Conservation (phyloP, 2,329 filamentous ascomycete genomes). For the Aspergillus awamori region DNA sequence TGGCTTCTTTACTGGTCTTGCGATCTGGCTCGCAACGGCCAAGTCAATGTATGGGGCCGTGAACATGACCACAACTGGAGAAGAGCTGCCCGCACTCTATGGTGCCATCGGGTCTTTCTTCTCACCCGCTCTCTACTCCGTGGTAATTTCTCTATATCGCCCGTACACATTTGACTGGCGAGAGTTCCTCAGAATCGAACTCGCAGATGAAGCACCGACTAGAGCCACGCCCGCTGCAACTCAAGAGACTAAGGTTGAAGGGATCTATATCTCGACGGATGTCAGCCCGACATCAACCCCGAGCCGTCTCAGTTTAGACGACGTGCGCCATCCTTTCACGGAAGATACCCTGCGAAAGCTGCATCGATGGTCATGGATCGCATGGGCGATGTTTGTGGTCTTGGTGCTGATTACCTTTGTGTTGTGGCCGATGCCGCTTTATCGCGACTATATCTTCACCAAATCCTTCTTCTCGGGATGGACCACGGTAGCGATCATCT, state of each 20-base stretch:
- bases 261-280: background rate
- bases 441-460: slow-evolving; percentile 53
- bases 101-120: slow-evolving; percentile 52
- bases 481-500: slow-evolving; percentile 50
- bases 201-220: slow-evolving; percentile 41
- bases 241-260: slow-evolving; percentile 5
- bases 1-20: slow-evolving; percentile 48
- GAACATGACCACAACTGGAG: slow-evolving; percentile 46
- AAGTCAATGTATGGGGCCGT: slow-evolving; percentile 45
- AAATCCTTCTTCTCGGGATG: slow-evolving; percentile 52
- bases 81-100: slow-evolving; percentile 48
- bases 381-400: slow-evolving; percentile 45
- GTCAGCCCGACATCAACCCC: background rate
- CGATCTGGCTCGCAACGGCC: slow-evolving; percentile 49
- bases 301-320: slow-evolving; percentile 35
- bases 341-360: slow-evolving; percentile 39
- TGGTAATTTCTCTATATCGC: slow-evolving; percentile 48
- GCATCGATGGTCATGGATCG: slow-evolving; percentile 44
- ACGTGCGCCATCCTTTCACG: slow-evolving; percentile 50
- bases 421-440: slow-evolving; percentile 55
- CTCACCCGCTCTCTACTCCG: slow-evolving; percentile 50
- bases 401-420: slow-evolving; percentile 52
- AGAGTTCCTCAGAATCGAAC: slow-evolving; percentile 52
- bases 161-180: slow-evolving; percentile 49
- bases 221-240: background rate